Conservation (phyloP, 176 grass and related monocot genomes). For the Eragrostis nindensis region DNA sequence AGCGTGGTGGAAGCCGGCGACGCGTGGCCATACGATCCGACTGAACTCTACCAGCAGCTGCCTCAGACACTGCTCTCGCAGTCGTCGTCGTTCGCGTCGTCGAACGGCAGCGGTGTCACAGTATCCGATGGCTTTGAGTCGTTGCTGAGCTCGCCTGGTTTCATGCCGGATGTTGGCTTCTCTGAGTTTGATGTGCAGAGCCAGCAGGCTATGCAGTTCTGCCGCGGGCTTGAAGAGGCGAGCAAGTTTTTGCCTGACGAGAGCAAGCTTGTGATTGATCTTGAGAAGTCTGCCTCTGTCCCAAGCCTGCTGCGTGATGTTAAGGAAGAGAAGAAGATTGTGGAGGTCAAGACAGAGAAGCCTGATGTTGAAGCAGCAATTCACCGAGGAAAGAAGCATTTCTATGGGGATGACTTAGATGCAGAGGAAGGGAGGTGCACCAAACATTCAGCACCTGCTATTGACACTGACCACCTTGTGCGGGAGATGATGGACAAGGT, state of each 20-base stretch:
- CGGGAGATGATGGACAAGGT: slow-evolving; percentile 88
- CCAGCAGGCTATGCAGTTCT: slow-evolving; percentile 66
- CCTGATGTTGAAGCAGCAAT: slow-evolving; percentile 9
- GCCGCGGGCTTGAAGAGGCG: slow-evolving; percentile 59
- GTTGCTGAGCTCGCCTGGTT: slow-evolving; percentile 27
- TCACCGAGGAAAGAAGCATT: slow-evolving; percentile 77
- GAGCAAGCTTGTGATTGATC: slow-evolving; percentile 68
- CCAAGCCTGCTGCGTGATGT: neutral
- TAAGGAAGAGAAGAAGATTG: slow-evolving; percentile 33
- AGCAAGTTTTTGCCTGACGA: slow-evolving; percentile 65
- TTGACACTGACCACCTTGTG: slow-evolving; percentile 65
- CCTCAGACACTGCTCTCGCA: slow-evolving; percentile 40
- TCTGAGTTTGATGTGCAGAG: slow-evolving; percentile 43
- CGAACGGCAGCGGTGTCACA: slow-evolving; percentile 35
- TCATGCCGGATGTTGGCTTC: slow-evolving; percentile 32
- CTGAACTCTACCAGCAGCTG: slow-evolving; percentile 39
- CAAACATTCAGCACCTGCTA: slow-evolving; percentile 67
- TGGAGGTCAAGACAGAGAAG: slow-evolving; percentile 41
- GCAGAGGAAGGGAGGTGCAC: slow-evolving; percentile 74
- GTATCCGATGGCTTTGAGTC: slow-evolving; percentile 43
- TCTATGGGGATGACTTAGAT: slow-evolving; percentile 66
- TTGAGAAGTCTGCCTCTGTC: slow-evolving; percentile 33
- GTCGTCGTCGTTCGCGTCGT: slow-evolving; percentile 31
- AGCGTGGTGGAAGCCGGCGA: slow-evolving; percentile 23
- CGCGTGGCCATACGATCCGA: slow-evolving; percentile 43